A percentile compares a stretch with the other conserved stretches of the same genome.
These are phyloP conservation scores for Chenopodium formosanum DNA, from an alignment of 148 eudicot species.

Conservation along the genomic window DNA sequence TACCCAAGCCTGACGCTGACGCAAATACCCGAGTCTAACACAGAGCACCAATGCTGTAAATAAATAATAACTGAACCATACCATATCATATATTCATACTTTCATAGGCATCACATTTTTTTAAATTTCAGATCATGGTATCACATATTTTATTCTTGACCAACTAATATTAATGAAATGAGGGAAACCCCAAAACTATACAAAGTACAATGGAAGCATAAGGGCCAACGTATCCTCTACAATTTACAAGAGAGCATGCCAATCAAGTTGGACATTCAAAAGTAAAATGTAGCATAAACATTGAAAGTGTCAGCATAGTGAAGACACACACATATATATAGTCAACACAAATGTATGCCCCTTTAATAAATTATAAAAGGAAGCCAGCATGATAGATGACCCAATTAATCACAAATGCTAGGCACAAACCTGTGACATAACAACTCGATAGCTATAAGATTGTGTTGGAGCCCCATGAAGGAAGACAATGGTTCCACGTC, in stretches of 20 bases:
- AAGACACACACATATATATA: neutral
- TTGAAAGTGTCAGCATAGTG: neutral
- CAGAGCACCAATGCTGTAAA: neutral
- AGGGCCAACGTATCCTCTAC: neutral
- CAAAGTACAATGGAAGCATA: neutral
- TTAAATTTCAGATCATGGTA: neutral
- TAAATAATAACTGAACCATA: no score
- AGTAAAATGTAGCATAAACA: neutral
- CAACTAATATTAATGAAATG: neutral
- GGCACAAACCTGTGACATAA: constrained; percentile 84
- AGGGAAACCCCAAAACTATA: neutral
- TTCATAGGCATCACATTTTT: neutral
- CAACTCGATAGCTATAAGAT: constrained; percentile 89
- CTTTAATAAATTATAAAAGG: neutral
- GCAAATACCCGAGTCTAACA: neutral
- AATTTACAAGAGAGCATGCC: neutral
- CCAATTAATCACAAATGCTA: neutral
- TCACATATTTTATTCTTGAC: neutral
- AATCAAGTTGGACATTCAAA: neutral
- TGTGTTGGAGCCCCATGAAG: constrained; percentile 99
- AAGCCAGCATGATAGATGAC: neutral
- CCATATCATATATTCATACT: neutral
- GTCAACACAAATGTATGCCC: no score
- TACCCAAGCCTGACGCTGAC: neutral
- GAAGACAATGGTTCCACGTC: constrained; percentile 80